Base-by-base conservation (phyloP, 805 yeast species). In the Debaryomyces prosopidis region DNA sequence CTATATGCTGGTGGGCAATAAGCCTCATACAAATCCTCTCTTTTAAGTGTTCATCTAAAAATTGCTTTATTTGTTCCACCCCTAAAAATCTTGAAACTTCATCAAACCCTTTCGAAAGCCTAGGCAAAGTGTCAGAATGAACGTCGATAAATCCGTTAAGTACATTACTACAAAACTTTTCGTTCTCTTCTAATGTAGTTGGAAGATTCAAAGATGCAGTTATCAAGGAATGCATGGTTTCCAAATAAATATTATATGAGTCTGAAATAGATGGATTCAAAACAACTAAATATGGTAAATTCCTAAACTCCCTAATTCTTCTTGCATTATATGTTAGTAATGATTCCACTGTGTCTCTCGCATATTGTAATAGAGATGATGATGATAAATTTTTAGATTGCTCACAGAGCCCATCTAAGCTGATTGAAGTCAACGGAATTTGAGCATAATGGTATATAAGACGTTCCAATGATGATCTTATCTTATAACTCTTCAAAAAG, bases 21-120 rank as follows among this genome's bases (percentile, higher is more conserved):
- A 91, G 70, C 46, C 96, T 81, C 83, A 94, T 88, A 52, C 91
- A 78, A 35, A 92, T 91, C 49, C 97, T 76, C 53, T 91, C 96
- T 44, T 79, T 74, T 54, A 92, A 73, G 67, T 92, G 97, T 9
- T 73, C 67, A 58, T 89, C 88, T 51, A 92, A 69, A 53, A 91
- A 87, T 3, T 61, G 57, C 43, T 84, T 80, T 35, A 87, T 79
- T 20, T 78, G 71, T 6, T 70, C 73, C 26, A 71, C 63, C 2
- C 79, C 51, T 62, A 81, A 42, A 33, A 77, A 65, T 27, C 69
- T 68, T 45, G 72, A 61, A 3, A 84, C 84, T 60, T 88, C 94
- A 50, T 74, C 74, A 57, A 92, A 85, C 0, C 98, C 99, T 48
- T 82, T 81, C 12, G 97, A 88, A 44, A 92, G 68, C 3, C 81